Evolutionary conservation across 2,329 filamentous ascomycete genomes (phyloP).

Genomic region (Alternaria burnsii): DNA sequence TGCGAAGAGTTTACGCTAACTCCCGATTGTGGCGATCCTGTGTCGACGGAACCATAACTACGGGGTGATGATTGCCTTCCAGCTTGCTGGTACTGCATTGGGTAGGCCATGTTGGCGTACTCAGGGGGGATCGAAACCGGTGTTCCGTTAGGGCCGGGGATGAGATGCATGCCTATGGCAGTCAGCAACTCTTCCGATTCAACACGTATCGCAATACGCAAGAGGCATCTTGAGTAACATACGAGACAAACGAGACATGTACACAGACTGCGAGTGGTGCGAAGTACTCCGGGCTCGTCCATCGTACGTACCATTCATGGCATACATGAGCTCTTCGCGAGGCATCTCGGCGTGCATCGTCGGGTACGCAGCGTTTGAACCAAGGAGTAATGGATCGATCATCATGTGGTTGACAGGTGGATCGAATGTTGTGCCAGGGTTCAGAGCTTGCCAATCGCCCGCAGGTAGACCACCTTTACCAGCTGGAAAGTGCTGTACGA

Average conservation of each 20-base stretch:
- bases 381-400: constrained; percentile 48
- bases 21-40: constrained; percentile 48
- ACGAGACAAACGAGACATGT: constrained; percentile 1
- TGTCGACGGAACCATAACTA: constrained; percentile 48
- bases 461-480: constrained; percentile 37
- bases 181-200: constrained; percentile 11
- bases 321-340: constrained; percentile 48
- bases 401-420: constrained; percentile 48
- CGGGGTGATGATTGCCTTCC: constrained; percentile 45
- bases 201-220: neutral
- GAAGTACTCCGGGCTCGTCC: neutral
- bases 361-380: constrained; percentile 39
- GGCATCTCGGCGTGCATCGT: constrained; percentile 46
- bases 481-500: constrained; percentile 44
- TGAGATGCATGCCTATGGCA: constrained; percentile 40
- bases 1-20: constrained; percentile 47
- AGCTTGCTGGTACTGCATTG: constrained; percentile 40
- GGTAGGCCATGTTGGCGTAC: constrained; percentile 44
- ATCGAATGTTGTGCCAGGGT: constrained; percentile 38
- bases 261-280: neutral
- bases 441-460: constrained; percentile 42
- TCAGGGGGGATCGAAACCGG: constrained; percentile 41
- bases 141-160: constrained; percentile 37
- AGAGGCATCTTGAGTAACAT: neutral
- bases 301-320: constrained; percentile 38